Evolutionary conservation across 306 rosid genomes (phyloP).

Genomic region (Canavalia ensiformis): DNA sequence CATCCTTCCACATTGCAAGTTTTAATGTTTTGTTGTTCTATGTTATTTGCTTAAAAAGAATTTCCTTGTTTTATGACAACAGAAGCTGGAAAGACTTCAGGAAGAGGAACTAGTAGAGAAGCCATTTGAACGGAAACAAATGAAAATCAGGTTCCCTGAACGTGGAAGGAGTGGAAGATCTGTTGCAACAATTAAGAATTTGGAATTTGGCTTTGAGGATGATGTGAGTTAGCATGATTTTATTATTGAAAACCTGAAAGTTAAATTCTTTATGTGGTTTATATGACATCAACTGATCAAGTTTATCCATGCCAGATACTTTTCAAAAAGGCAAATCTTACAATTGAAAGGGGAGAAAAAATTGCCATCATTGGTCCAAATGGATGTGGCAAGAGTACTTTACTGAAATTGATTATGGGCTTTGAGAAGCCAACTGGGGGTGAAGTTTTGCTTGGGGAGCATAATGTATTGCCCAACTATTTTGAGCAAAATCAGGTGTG

Average conservation of each 20-base stretch:
- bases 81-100: constrained; percentile 95
- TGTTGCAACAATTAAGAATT: constrained; percentile 69
- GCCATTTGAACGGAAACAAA: constrained; percentile 95
- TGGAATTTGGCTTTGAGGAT: constrained; percentile 88
- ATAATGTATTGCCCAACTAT: constrained; percentile 91
- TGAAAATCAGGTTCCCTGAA: constrained; percentile 97
- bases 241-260: constrained; percentile 19
- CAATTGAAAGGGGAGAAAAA: constrained; percentile 94
- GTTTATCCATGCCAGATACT: constrained; percentile 68
- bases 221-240: constrained; percentile 60
- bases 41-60: constrained; percentile 42
- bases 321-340: constrained; percentile 84
- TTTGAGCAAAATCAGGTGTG: constrained; percentile 98
- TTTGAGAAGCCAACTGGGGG: constrained; percentile 81
- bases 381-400: constrained; percentile 98
- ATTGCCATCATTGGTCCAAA: constrained; percentile 96
- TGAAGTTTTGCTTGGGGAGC: constrained; percentile 93
- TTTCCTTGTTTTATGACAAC: constrained; percentile 55
- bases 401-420: constrained; percentile 93
- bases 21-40: constrained; percentile 36
- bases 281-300: constrained; percentile 44
- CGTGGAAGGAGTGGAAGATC: constrained; percentile 95
- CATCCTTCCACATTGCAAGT: constrained; percentile 29
- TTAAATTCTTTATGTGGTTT: constrained; percentile 18
- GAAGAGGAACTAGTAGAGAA: constrained; percentile 88